Conservation (phyloP, 768 basidiomycete species). For the Mycena latifolia region DNA sequence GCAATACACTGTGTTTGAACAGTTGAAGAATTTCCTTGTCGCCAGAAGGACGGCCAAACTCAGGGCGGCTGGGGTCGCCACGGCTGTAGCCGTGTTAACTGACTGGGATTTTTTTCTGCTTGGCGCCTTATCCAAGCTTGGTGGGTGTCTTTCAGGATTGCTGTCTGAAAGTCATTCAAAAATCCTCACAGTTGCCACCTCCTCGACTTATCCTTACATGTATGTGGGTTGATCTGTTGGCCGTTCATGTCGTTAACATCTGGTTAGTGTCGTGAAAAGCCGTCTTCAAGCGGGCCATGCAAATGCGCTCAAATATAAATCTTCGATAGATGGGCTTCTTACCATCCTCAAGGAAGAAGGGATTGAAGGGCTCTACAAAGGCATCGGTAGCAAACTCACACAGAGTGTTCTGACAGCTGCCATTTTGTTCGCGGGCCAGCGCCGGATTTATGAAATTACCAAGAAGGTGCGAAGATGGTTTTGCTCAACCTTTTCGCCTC, state of each 20-base stretch:
- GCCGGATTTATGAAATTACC: conserved; percentile 81
- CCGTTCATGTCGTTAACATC: conserved; percentile 1
- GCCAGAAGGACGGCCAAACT: conserved; percentile 68
- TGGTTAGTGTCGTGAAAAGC: conserved; percentile 69
- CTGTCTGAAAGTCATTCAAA: neutral
- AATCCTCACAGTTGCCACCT: conserved; percentile 53
- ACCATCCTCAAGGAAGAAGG: conserved; percentile 77
- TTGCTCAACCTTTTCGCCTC: neutral
- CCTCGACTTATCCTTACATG: conserved; percentile 82
- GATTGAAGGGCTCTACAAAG: conserved; percentile 77
- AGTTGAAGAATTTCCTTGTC: conserved; percentile 88
- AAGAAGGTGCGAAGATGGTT: conserved; percentile 55
- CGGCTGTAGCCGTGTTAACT: conserved; percentile 66
- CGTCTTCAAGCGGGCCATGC: conserved; percentile 75
- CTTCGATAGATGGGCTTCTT: conserved; percentile 71
- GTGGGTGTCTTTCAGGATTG: conserved; percentile 51
- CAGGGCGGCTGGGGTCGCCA: conserved; percentile 58
- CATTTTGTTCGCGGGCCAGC: conserved; percentile 92
- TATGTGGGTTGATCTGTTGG: conserved; percentile 45
- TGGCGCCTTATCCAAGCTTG: conserved; percentile 94
- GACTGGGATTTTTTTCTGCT: conserved; percentile 95
- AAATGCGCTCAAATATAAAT: conserved; percentile 69
- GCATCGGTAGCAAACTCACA: conserved; percentile 86
- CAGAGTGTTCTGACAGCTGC: conserved; percentile 96
- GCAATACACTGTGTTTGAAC: conserved; percentile 93